Conservation (phyloP, 331 rosid species). For the Quercus tomentella region DNA sequence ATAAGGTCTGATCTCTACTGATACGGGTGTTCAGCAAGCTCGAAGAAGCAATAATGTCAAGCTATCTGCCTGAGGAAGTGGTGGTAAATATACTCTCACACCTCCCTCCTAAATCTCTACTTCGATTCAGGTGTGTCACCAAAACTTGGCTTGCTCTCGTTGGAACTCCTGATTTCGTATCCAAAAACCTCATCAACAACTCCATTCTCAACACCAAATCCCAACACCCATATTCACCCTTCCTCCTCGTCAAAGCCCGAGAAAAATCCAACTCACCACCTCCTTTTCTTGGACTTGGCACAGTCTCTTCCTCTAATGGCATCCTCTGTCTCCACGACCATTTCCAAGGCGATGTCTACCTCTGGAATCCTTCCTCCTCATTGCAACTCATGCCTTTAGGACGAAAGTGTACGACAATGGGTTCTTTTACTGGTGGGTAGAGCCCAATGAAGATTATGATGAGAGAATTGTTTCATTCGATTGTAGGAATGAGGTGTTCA, state of each 20-base stretch:
- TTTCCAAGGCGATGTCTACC: not conserved
- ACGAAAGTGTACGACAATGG: too few species aligned
- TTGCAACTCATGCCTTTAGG: not conserved
- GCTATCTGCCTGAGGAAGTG: not conserved
- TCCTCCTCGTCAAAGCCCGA: not conserved
- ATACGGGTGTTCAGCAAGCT: too few species aligned
- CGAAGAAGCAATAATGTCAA: not conserved
- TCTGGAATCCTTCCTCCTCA: not conserved
- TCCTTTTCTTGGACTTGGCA: too few species aligned
- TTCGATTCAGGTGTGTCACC: conserved; percentile 11
- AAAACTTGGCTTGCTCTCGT: conserved; percentile 5
- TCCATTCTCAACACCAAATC: not conserved
- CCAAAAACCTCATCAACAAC: not conserved
- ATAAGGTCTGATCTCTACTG: too few species aligned
- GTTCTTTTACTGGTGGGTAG: not conserved
- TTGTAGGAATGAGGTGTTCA: not conserved
- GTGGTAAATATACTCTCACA: not conserved
- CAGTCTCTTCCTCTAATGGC: not conserved
- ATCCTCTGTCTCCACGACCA: not conserved
- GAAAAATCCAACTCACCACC: not conserved
- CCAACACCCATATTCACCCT: not conserved
- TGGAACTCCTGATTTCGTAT: not conserved
- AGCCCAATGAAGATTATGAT: too few species aligned
- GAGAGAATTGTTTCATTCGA: not conserved
- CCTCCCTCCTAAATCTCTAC: not conserved